phyloP scores from a whole-genome alignment of 345 rosid species.

The Populus euphratica region DNA sequence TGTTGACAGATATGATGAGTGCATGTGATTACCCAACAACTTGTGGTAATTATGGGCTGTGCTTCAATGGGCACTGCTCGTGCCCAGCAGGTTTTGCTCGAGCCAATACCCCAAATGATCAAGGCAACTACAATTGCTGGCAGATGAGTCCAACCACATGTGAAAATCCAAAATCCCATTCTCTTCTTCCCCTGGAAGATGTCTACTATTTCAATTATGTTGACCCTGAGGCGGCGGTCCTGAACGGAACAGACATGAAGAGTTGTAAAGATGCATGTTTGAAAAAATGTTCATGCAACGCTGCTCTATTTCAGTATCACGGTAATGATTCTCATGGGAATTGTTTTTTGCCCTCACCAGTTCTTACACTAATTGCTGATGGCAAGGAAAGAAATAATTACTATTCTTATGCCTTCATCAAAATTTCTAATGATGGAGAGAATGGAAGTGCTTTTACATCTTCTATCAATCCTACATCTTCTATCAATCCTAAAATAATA shows the following conservation, averaged over 20 bases:
- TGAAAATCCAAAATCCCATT: not conserved
- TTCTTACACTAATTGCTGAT: not conserved
- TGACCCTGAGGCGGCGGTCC: not conserved
- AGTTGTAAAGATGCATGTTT: not conserved
- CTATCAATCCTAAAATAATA: not conserved
- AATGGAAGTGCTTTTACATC: too few relatives aligned
- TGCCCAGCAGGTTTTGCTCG: not conserved
- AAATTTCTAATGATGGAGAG: not conserved
- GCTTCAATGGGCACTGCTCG: not conserved
- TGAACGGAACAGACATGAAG: not conserved
- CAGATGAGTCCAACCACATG: not conserved
- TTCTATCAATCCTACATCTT: too few relatives aligned
- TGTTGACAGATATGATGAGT: too few relatives aligned
- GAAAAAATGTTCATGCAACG: not conserved
- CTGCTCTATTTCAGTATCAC: not conserved
- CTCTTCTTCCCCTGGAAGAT: not conserved
- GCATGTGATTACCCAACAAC: not conserved
- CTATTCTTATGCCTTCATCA: not conserved
- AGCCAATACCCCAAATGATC: not conserved
- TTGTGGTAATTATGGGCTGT: conserved; percentile 3
- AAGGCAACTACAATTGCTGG: not conserved
- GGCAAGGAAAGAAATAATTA: too few relatives aligned
- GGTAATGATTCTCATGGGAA: not conserved
- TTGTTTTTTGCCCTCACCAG: not conserved
- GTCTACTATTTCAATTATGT: not conserved